Percentiles rank a stretch among this genome's conserved stretches.
phyloP scores from a whole-genome alignment of 768 basidiomycete genomes.

The Megacollybia marginata region DNA sequence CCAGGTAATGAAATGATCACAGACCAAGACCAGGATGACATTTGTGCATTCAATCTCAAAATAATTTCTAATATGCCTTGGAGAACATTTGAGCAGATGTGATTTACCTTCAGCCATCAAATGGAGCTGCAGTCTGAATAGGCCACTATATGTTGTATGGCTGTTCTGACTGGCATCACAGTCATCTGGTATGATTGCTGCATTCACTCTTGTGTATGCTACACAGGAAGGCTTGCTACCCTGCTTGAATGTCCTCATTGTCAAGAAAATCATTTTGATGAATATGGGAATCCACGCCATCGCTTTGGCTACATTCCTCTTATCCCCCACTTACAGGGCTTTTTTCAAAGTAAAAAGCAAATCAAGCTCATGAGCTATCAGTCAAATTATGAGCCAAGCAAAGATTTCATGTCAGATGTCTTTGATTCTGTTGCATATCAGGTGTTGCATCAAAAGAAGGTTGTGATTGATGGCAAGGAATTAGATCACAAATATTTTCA shows the following conservation, averaged over 20 bases:
- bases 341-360: slow-evolving; percentile 9
- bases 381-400: slow-evolving; percentile 7
- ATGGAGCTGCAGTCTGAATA: slow-evolving; percentile 18
- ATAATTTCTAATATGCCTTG: slow-evolving; percentile 18
- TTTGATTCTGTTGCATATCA: slow-evolving; percentile 16
- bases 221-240: slow-evolving; percentile 13
- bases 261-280: slow-evolving; percentile 5
- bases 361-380: slow-evolving; percentile 16
- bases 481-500: slow-evolving; percentile 22
- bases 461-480: slow-evolving; percentile 17
- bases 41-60: slow-evolving; percentile 17
- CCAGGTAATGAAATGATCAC: slow-evolving; percentile 14
- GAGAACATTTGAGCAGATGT: slow-evolving; percentile 17
- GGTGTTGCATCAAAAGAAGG: slow-evolving; percentile 11
- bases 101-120: slow-evolving; percentile 15
- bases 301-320: slow-evolving; percentile 21
- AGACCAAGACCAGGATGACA: slow-evolving; percentile 17
- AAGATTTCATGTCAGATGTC: slow-evolving; percentile 20
- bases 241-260: slow-evolving; percentile 12
- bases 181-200: slow-evolving; percentile 25
- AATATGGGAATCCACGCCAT: slow-evolving; percentile 5
- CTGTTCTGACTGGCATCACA: slow-evolving; percentile 16
- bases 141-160: slow-evolving; percentile 15
- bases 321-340: slow-evolving; percentile 20
- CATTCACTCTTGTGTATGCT: slow-evolving; percentile 24